These are phyloP conservation scores for Cucumis melo DNA, from an alignment of 306 rosid genomes.

Conservation along the genomic window DNA sequence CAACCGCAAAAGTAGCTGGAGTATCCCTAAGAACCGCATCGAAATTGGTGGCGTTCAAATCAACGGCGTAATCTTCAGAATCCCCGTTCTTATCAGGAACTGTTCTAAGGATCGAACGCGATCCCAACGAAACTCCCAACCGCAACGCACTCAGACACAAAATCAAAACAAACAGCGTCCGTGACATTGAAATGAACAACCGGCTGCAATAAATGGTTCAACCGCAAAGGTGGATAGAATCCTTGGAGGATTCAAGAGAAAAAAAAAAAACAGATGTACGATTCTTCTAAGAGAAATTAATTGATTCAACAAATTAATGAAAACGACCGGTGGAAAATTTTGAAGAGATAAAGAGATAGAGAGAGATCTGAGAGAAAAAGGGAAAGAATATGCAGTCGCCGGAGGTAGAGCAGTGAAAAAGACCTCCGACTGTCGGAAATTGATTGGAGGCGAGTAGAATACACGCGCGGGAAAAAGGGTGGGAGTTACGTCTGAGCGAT, in stretches of 20 bases:
- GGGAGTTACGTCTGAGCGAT: neutral
- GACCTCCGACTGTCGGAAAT: neutral
- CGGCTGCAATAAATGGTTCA: neutral
- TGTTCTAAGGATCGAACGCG: constrained; percentile 57
- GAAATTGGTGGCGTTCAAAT: constrained; percentile 60
- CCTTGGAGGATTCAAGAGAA: neutral
- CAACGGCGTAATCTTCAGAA: constrained; percentile 56
- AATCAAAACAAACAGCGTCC: constrained; percentile 22
- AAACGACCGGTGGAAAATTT: neutral
- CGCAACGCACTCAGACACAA: constrained; percentile 25
- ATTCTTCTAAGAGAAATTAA: neutral
- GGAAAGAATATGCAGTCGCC: constrained; percentile 1
- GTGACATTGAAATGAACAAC: constrained; percentile 28
- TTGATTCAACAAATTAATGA: neutral
- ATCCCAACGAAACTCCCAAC: constrained; percentile 22
- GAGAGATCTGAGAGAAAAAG: neutral
- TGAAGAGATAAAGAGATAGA: neutral
- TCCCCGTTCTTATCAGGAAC: constrained; percentile 21
- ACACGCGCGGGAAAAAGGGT: neutral
- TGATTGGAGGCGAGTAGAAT: neutral
- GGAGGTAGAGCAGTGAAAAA: neutral
- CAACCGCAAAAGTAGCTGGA: constrained; percentile 68
- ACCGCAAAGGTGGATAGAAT: neutral
- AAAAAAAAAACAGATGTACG: neutral
- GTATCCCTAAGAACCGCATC: constrained; percentile 61